A percentile compares a stretch with the other conserved stretches of the same genome.
These are phyloP conservation scores for Vigna angularis DNA, from an alignment of 306 rosid genomes.

Conservation along the genomic window DNA sequence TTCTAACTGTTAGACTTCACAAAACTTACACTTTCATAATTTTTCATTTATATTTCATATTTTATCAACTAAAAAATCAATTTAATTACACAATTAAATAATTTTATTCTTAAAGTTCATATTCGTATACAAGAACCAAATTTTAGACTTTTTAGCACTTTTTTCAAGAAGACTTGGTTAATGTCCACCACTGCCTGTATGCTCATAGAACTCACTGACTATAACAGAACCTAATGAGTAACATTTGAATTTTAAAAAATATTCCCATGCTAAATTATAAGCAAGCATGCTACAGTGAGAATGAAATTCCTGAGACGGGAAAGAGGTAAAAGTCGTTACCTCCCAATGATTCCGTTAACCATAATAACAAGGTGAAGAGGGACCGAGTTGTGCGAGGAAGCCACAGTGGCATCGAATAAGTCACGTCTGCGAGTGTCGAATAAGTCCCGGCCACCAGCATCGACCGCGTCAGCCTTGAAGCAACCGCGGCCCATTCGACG, in stretches of 20 bases:
- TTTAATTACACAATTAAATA: too few species aligned
- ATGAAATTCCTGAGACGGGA: neutral
- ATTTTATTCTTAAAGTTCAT: too few species aligned
- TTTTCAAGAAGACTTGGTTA: too few species aligned
- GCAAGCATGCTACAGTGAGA: neutral
- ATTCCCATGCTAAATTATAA: neutral
- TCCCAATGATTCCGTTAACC: conserved; percentile 91
- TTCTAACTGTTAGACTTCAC: too few species aligned
- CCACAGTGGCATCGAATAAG: conserved; percentile 31
- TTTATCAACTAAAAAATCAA: too few species aligned
- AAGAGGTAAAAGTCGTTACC: conserved; percentile 43
- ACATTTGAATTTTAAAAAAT: neutral
- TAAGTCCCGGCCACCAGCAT: conserved; percentile 54
- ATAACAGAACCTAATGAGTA: neutral
- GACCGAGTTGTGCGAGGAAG: conserved; percentile 20
- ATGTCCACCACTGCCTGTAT: too few species aligned
- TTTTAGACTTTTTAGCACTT: too few species aligned
- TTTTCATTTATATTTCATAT: too few species aligned
- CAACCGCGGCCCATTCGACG: conserved; percentile 48
- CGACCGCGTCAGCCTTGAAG: conserved; percentile 50
- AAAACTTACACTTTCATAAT: too few species aligned
- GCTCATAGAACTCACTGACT: neutral
- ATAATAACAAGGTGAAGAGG: conserved; percentile 79
- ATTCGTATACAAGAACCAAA: too few species aligned
- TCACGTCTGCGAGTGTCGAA: conserved; percentile 42